Evolutionary conservation across 257 asterid species (phyloP).

Genomic region (Solanum peruvianum): DNA sequence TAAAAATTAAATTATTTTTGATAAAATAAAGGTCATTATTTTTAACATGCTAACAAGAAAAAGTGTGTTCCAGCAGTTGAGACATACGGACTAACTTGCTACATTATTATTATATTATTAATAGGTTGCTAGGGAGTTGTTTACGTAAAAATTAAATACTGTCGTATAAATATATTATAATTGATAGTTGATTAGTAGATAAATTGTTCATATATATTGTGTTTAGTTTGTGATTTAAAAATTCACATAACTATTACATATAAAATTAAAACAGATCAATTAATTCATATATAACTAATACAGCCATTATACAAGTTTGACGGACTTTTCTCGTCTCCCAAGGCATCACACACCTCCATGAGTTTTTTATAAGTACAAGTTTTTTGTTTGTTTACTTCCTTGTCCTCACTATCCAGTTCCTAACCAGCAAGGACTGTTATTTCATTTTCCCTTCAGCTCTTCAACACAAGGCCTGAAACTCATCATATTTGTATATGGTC

Average conservation of each 20-base stretch:
- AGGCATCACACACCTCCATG: conserved; percentile 12
- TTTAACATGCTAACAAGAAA: not conserved
- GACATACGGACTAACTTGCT: not conserved
- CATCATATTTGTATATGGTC: not conserved
- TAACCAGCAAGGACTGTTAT: conserved; percentile 13
- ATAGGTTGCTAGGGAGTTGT: not conserved
- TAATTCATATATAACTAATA: too few species aligned
- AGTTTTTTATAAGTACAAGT: not conserved
- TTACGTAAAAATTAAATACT: not conserved
- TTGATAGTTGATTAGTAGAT: not conserved
- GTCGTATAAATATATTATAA: too few species aligned
- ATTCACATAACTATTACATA: not conserved
- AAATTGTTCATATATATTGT: too few species aligned
- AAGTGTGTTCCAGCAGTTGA: not conserved
- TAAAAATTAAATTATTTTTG: too few species aligned
- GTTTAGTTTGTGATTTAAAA: too few species aligned
- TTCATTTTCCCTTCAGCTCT: not conserved
- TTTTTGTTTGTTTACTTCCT: conserved; percentile 10
- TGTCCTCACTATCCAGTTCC: not conserved
- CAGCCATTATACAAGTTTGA: not conserved
- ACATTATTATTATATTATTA: not conserved
- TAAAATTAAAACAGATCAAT: too few species aligned
- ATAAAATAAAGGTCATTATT: not conserved
- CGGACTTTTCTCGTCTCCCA: conserved; percentile 31
- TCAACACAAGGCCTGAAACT: not conserved